Conservation (phyloP, 2,329 filamentous ascomycete species). For the Helotiales sp. region DNA sequence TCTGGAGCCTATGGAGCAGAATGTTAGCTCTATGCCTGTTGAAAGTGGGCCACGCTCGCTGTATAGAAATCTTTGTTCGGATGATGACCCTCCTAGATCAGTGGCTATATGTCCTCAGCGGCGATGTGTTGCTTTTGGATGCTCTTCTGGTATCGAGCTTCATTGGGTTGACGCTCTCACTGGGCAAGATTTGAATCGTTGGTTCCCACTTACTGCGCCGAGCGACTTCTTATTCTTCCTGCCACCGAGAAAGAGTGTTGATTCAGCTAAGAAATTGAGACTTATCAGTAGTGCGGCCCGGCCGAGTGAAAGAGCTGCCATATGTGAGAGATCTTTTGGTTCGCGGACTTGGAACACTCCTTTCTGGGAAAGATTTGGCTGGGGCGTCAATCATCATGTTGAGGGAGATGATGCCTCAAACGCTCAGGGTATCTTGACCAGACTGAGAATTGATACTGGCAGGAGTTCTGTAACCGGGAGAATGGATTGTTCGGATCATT, state of each 20-base stretch:
- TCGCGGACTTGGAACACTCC: slow-evolving; percentile 20
- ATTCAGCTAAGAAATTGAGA: slow-evolving; percentile 56
- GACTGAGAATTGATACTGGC: slow-evolving; percentile 19
- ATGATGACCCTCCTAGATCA: slow-evolving; percentile 63
- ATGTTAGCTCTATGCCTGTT: slow-evolving; percentile 26
- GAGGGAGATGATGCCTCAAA: slow-evolving; percentile 10
- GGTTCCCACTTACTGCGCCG: slow-evolving; percentile 54
- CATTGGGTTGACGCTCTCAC: slow-evolving; percentile 55
- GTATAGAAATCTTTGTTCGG: slow-evolving; percentile 54
- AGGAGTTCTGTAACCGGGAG: slow-evolving; percentile 17
- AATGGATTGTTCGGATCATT: slow-evolving; percentile 51
- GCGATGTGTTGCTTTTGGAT: slow-evolving; percentile 65
- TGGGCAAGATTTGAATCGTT: slow-evolving; percentile 50
- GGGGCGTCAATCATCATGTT: slow-evolving; percentile 13
- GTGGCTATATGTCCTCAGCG: slow-evolving; percentile 66
- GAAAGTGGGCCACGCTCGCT: slow-evolving; percentile 37
- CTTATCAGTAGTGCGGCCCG: slow-evolving; percentile 62
- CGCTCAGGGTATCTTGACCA: slow-evolving; percentile 15
- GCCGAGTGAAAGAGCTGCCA: slow-evolving; percentile 34
- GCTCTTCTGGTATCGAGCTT: slow-evolving; percentile 60
- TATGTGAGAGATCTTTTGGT: slow-evolving; percentile 30
- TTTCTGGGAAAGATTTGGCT: slow-evolving; percentile 30
- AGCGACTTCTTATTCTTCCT: slow-evolving; percentile 62
- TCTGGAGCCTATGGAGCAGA: neutral
- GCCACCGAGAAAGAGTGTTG: slow-evolving; percentile 49